Base-by-base conservation (phyloP, 192 early-diverging fungal species). In the Linnemannia zychae region DNA sequence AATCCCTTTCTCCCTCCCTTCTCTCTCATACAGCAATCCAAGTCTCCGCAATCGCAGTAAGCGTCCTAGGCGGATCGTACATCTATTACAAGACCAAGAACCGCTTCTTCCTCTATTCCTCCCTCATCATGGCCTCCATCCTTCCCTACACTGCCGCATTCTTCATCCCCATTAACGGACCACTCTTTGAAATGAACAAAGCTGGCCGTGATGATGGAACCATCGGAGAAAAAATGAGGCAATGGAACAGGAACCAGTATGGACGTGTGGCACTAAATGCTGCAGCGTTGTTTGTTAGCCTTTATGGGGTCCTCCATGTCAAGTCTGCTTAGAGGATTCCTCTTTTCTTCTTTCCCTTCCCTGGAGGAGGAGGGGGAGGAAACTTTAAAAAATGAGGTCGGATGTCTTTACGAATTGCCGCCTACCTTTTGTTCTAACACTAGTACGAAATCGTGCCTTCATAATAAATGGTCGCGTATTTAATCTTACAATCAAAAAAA, bases 61-160 rank as follows among this genome's bases (percentile, higher is more conserved):
- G 78, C 24, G 71, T 74, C 16, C 46, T 80, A 22, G 72, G 78
- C 4, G 78, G 72, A 3, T 49, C 72, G 2, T 33, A 28, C 17
- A 47, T 80, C n/a, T 80, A 80, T 38, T 80, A 80, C 28, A 80
- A 68, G 72, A 80, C 72, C 60, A 74, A 80, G 63, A 80, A 80
- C 72, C 57, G 57, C 13, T 80, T 49, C 65, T 80, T 68, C 49
- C 36, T 80, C 36, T 80, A 80, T 18, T 46, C 72, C 22, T 28
- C 71, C 13, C 5, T 80, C 22, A 47, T 74, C 17, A 74, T 80
- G 78, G 22, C 36, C 33, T 74, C 49, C 7, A 74, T 74, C 60
- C 18, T 80, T 9, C 78, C 78, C 6, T 80, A 74, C n/a, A 80
- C 78, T 22, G 20, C 57, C 7, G 65, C 63, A 22, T 50, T 74